phyloP scores from a whole-genome alignment of 306 rosid genomes.

The Crotalaria pallida region DNA sequence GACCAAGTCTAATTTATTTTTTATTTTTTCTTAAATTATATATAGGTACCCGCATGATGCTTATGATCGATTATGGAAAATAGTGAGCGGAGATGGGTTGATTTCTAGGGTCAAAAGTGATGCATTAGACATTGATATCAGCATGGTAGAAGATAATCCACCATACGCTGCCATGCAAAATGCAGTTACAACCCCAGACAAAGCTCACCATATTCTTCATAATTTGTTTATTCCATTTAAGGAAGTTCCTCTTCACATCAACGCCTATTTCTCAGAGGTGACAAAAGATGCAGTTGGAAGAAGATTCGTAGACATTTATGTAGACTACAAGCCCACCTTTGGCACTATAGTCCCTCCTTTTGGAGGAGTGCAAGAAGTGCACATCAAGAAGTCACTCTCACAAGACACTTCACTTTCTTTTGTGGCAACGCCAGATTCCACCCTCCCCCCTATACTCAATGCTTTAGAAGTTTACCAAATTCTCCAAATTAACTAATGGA shows the following conservation, averaged over 20 bases:
- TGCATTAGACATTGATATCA: background rate
- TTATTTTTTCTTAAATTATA: background rate
- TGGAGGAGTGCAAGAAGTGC: constrained; percentile 28
- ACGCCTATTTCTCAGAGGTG: constrained; percentile 46
- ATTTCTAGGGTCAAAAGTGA: constrained; percentile 10
- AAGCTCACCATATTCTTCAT: background rate
- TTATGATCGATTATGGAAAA: constrained; percentile 37
- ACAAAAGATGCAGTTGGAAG: constrained; percentile 1
- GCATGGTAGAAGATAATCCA: constrained; percentile 38
- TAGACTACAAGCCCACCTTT: constrained; percentile 11
- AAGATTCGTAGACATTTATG: constrained; percentile 29
- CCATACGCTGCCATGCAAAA: constrained; percentile 28
- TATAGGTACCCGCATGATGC: constrained; percentile 35
- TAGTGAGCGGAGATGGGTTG: background rate
- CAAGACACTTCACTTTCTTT: constrained; percentile 20
- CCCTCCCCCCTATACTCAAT: constrained; percentile 48
- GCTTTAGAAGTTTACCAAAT: constrained; percentile 38
- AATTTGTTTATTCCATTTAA: background rate
- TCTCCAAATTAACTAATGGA: constrained; percentile 21
- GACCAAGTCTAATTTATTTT: background rate
- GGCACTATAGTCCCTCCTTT: constrained; percentile 31
- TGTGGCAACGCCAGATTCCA: background rate
- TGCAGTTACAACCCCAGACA: constrained; percentile 26
- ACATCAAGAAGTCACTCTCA: constrained; percentile 33
- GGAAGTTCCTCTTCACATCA: constrained; percentile 23